phyloP scores from a whole-genome alignment of 345 rosid genomes.

The Balakata baccata region DNA sequence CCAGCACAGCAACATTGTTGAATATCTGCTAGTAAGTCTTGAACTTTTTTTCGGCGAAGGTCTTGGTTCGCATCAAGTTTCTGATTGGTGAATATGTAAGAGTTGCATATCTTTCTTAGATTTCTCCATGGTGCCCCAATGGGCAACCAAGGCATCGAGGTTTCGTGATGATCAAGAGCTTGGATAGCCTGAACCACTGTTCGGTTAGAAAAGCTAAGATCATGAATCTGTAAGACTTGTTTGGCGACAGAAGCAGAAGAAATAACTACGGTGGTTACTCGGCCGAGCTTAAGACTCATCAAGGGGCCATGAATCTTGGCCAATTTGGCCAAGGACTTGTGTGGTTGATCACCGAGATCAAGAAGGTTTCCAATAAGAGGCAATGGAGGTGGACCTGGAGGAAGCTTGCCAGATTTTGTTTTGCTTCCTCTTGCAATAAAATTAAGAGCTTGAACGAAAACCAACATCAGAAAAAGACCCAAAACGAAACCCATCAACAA shows the following conservation, averaged over 20 bases:
- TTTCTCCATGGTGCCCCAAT: constrained; percentile 5
- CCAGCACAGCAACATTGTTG: background rate
- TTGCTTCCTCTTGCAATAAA: background rate
- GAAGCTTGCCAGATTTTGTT: background rate
- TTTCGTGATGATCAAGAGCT: background rate
- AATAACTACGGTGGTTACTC: background rate
- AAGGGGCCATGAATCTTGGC: constrained; percentile 9
- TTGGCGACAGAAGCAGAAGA: background rate
- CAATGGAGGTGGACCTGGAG: background rate
- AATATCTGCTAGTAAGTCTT: constrained; percentile 10
- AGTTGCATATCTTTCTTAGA: constrained; percentile 3
- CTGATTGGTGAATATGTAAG: constrained; percentile 17
- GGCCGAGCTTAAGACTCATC: background rate
- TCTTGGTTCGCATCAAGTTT: constrained; percentile 14
- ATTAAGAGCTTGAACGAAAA: too few relatives aligned
- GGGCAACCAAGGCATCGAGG: background rate
- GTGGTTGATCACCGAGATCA: background rate
- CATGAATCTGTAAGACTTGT: constrained; percentile 5
- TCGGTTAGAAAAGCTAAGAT: background rate
- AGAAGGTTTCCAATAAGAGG: constrained; percentile 9
- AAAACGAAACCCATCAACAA: too few relatives aligned
- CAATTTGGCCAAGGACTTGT: constrained; percentile 2
- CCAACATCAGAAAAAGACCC: too few relatives aligned
- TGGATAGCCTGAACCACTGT: background rate
- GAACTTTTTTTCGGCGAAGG: constrained; percentile 12